A percentile compares a stretch with the other conserved stretches of the same genome.
Evolutionary conservation across 225 moss, liverwort and hornwort species (phyloP).

Genomic region (Pseudisothecium myosuroides): DNA sequence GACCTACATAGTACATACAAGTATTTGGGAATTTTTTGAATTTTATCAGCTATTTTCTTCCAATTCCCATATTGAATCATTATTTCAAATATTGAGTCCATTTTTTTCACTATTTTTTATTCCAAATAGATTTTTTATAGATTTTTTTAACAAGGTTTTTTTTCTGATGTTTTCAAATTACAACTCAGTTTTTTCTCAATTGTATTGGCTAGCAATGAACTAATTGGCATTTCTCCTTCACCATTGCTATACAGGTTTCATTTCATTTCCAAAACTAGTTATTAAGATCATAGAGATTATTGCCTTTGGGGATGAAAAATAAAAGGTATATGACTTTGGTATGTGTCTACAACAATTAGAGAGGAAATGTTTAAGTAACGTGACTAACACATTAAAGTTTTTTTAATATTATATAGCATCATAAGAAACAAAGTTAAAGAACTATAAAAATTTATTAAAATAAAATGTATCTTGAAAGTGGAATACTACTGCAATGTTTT

Average conservation of each 20-base stretch:
- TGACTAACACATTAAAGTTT: background rate
- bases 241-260: background rate
- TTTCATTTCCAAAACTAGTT: background rate
- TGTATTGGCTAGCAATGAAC: background rate
- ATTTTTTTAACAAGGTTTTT: rapidly evolving
- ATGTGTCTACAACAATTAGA: too few species aligned
- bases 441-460: too few species aligned
- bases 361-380: too few species aligned
- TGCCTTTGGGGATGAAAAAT: too few species aligned
- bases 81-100: rapidly evolving
- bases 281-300: background rate
- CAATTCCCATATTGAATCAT: rapidly evolving
- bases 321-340: background rate
- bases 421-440: background rate
- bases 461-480: background rate
- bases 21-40: rapidly evolving
- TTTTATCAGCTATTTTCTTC: background rate
- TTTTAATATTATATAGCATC: background rate
- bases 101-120: too few species aligned
- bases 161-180: background rate
- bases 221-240: rapidly evolving
- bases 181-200: rapidly evolving
- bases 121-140: background rate
- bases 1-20: constrained; percentile 12
- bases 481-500: too few species aligned